Evolutionary conservation across 2,329 filamentous ascomycete species (phyloP), one percentile per base, ranked within the genome.

Genomic region (Apiospora aurea): DNA sequence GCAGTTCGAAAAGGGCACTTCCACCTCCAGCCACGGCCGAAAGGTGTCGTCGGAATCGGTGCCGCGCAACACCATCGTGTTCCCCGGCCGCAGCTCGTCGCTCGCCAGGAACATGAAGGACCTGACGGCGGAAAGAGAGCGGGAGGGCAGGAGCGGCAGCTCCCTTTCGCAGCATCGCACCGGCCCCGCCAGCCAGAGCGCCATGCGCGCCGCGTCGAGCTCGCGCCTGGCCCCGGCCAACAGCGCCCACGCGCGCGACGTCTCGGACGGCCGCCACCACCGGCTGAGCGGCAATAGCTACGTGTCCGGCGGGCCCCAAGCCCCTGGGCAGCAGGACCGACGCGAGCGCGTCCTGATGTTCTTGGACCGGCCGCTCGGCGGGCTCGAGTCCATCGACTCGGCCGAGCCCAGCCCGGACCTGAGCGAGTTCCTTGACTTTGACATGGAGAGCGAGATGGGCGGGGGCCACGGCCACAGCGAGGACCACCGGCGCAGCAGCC

Each of bases 291-390:
- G 34, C 34, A 29, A 29, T 3, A n/a, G 57, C 18, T 64, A 64
- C 29, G 53, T 13, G 6, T 14, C 53, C 16, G 43, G 34, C 16
- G 13, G n/a, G 7, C 24, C 66, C 8, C 24, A 8, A n/a, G 41
- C 29, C 2, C 46, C 38, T 13, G 68, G 47, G 11, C 46, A 18
- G 4, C 26, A 41, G 4, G 47, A 69, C 29, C 68, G 68, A 3
- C 76, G 78, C 49, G 79, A 81, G 64, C 79, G 77, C 5, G 77
- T 80, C 34, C 73, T 79, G 18, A 74, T 81, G n/a, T 82, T 78
- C 71, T 73, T 82, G 24, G 80, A 82, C 49, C 75, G 77, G 16
- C 80, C 77, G 1, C 71, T 76, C 14, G 73, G 77, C 34, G 77
- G 75, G 26, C 72, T 76, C 46, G 75, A 76, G 14, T 76, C 80